phyloP scores from a whole-genome alignment of 192 early-diverging fungal genomes.

The Phlyctochytrium arcticum region DNA sequence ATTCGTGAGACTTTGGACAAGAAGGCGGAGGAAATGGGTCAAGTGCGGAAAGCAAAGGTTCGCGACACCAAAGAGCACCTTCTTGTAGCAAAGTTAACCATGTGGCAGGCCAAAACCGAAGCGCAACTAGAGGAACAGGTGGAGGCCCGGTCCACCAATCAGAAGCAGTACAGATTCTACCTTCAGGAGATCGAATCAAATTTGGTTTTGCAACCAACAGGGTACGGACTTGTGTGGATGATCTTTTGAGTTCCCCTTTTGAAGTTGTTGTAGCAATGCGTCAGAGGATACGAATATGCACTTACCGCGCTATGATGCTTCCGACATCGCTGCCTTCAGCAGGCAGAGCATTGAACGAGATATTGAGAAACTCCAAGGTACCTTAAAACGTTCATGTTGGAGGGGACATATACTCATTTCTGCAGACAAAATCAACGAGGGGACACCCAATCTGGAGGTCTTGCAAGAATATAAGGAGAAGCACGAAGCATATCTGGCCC shows the following conservation, averaged over 20 bases:
- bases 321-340: constrained; percentile 64
- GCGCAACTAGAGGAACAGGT: constrained; percentile 24
- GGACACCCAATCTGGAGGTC: constrained; percentile 82
- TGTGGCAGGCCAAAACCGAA: constrained; percentile 17
- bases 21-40: constrained; percentile 48
- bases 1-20: constrained; percentile 45
- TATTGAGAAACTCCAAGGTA: constrained; percentile 69
- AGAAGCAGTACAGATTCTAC: constrained; percentile 12
- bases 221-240: constrained; percentile 15
- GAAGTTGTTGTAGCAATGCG: constrained; percentile 35
- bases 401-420: constrained; percentile 18
- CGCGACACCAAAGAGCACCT: not conserved
- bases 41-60: constrained; percentile 63
- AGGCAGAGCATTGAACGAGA: constrained; percentile 61
- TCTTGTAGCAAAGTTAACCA: not conserved
- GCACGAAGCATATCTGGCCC: constrained; percentile 65
- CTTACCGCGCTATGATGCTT: constrained; percentile 54
- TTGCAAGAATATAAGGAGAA: constrained; percentile 82
- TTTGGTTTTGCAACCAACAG: constrained; percentile 32
- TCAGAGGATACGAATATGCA: constrained; percentile 28
- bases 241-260: constrained; percentile 4
- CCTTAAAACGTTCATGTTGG: not conserved
- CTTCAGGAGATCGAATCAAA: constrained; percentile 23
- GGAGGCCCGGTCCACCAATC: constrained; percentile 6
- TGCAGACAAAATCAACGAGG: constrained; percentile 40